These are phyloP conservation scores for Fraxinus sp. DNA, from an alignment of 305 asterid genomes.

Conservation along the genomic window DNA sequence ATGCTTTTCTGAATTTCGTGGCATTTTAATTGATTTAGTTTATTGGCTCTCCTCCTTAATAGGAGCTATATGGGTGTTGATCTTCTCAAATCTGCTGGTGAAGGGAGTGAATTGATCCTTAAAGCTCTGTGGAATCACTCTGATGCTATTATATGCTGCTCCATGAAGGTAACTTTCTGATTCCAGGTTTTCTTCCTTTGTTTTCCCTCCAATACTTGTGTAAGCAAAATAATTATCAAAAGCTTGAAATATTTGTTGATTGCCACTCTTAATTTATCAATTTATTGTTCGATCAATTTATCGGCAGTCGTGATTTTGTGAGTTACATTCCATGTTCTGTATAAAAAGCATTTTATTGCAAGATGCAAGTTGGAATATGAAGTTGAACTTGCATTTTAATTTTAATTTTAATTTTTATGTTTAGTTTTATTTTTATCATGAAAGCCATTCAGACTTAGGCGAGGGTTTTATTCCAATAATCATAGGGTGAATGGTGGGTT, in stretches of 20 bases:
- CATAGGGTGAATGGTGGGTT: neutral
- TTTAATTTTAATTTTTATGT: neutral
- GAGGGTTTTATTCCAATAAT: neutral
- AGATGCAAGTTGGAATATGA: neutral
- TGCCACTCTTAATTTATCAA: neutral
- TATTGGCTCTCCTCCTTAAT: constrained; percentile 5
- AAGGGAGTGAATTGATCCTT: constrained; percentile 70
- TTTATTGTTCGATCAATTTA: neutral
- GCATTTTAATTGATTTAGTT: neutral
- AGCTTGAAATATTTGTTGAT: constrained; percentile 2
- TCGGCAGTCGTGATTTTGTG: neutral
- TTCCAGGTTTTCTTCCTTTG: neutral
- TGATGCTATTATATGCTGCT: constrained; percentile 89
- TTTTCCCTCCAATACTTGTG: neutral
- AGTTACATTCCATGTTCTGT: neutral
- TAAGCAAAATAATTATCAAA: neutral
- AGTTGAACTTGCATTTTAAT: neutral
- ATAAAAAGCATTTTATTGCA: neutral
- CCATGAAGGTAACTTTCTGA: constrained; percentile 55
- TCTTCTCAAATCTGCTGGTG: constrained; percentile 63
- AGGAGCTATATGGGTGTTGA: constrained; percentile 76
- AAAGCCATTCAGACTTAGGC: neutral
- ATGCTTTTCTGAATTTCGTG: neutral
- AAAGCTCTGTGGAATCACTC: constrained; percentile 84
- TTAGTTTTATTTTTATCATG: too few species aligned